Evolutionary conservation across 1,139 yeast genomes (phyloP).

Genomic region (Candida tetrigidarum): DNA sequence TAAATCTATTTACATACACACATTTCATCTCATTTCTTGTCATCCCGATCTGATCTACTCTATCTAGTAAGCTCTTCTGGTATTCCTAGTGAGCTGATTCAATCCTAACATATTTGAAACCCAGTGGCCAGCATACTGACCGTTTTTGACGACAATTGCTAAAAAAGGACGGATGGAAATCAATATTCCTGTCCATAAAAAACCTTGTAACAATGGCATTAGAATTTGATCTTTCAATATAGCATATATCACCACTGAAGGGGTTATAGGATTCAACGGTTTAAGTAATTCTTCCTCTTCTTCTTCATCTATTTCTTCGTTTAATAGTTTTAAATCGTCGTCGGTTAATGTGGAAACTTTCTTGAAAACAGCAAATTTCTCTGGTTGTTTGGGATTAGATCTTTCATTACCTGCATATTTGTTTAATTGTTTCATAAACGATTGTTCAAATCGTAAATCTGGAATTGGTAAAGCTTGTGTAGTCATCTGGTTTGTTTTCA

Average conservation of each 20-base stretch:
- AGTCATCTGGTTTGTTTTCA: too few species aligned
- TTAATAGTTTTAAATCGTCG: constrained; percentile 27
- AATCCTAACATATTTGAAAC: constrained; percentile 28
- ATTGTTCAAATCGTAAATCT: constrained; percentile 67
- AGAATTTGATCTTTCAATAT: constrained; percentile 64
- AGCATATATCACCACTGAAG: constrained; percentile 54
- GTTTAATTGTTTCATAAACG: constrained; percentile 55
- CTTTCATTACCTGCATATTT: constrained; percentile 33
- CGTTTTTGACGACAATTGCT: constrained; percentile 29
- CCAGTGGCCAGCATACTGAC: constrained; percentile 37
- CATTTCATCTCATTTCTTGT: not conserved
- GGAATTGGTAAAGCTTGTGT: constrained; percentile 47
- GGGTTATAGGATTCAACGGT: constrained; percentile 47
- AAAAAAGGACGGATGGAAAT: constrained; percentile 36
- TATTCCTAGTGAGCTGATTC: constrained; percentile 15
- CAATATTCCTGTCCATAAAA: constrained; percentile 43
- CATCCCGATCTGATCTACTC: not conserved
- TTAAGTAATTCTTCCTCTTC: constrained; percentile 24
- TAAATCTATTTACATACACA: too few species aligned
- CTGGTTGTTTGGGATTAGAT: constrained; percentile 6
- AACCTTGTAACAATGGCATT: constrained; percentile 64
- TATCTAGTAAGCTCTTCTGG: not conserved
- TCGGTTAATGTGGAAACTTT: constrained; percentile 23
- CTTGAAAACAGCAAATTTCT: not conserved
- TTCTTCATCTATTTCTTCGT: constrained; percentile 26